Evolutionary conservation across 192 early-diverging fungal genomes (phyloP).

Genomic region (Geranomyces variabilis): DNA sequence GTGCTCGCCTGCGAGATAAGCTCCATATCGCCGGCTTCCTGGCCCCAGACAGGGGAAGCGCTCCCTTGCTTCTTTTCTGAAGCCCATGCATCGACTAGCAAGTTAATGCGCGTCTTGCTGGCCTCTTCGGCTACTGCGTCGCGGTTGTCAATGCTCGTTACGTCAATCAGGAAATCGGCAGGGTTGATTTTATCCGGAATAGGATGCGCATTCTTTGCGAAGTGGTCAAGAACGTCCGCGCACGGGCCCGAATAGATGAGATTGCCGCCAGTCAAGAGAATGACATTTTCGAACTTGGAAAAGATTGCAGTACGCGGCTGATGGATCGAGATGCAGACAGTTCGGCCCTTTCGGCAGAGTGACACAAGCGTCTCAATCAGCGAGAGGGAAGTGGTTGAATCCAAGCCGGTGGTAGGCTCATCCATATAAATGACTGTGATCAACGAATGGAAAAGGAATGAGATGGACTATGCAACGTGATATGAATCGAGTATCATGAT

Average conservation of each 20-base stretch:
- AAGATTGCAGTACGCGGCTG: constrained; percentile 87
- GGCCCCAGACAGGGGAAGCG: background rate
- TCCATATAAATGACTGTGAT: background rate
- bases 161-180: constrained; percentile 69
- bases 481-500: too few species aligned
- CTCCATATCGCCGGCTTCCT: background rate
- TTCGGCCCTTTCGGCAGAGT: constrained; percentile 42
- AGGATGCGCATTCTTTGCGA: constrained; percentile 56
- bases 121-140: constrained; percentile 31
- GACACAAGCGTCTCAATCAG: constrained; percentile 60
- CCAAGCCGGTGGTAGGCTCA: constrained; percentile 56
- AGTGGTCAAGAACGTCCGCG: constrained; percentile 51
- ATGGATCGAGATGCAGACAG: constrained; percentile 85
- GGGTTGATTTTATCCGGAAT: constrained; percentile 68
- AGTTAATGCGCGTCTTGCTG: constrained; percentile 21
- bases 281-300: constrained; percentile 78
- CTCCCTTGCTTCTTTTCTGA: background rate
- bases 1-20: background rate
- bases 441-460: too few species aligned
- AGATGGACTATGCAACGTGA: too few species aligned
- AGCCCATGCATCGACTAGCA: constrained; percentile 35
- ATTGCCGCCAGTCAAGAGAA: constrained; percentile 67
- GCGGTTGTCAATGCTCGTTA: constrained; percentile 48
- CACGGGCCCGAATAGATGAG: constrained; percentile 64
- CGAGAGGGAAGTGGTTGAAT: constrained; percentile 68